These are phyloP conservation scores for Rhinocladiella similis DNA, from an alignment of 2,329 filamentous ascomycete genomes.

Conservation along the genomic window DNA sequence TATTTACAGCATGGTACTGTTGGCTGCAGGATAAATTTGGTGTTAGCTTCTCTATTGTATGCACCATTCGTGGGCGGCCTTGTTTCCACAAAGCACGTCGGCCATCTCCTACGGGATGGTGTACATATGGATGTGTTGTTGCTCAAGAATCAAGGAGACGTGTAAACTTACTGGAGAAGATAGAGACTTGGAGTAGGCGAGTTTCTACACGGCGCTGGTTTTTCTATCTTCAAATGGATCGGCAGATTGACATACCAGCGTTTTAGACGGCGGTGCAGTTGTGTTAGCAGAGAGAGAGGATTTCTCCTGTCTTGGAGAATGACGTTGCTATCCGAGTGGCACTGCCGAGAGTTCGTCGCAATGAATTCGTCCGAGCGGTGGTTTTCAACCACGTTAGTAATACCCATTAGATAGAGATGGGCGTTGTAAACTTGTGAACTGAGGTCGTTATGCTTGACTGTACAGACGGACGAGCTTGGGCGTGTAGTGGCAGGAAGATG, in stretches of 20 bases:
- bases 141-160: no score
- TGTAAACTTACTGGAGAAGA: not conserved
- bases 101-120: no score
- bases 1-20: conserved; percentile 2
- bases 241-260: not conserved
- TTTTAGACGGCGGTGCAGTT: not conserved
- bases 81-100: no score
- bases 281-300: not conserved
- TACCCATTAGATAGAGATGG: conserved; percentile 2
- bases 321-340: no score
- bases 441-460: not conserved
- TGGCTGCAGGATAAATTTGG: not conserved
- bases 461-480: no score
- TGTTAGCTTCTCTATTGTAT: no score
- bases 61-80: no score
- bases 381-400: not conserved
- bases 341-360: no score
- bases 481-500: not conserved
- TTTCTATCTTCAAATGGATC: not conserved
- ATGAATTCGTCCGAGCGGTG: no score
- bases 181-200: not conserved
- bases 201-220: not conserved
- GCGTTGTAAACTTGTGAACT: conserved; percentile 3
- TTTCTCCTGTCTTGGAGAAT: no score
- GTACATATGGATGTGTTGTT: no score